These are phyloP conservation scores for Calendula officinalis DNA, from an alignment of 129 eudicot species.

Conservation along the genomic window DNA sequence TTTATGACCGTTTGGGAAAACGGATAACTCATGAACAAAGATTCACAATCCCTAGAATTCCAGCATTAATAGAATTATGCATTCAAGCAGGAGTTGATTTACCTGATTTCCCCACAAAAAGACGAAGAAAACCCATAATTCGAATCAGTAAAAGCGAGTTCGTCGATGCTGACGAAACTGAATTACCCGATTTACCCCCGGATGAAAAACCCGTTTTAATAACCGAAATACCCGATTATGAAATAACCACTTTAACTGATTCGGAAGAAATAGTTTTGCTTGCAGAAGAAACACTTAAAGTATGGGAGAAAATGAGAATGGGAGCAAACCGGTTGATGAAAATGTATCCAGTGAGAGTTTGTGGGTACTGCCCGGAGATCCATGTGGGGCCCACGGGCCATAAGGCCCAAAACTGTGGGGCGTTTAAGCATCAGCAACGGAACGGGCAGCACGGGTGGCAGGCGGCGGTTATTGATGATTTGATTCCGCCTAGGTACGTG, in stretches of 20 bases:
- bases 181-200: constrained; percentile 71
- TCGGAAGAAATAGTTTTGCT: constrained; percentile 47
- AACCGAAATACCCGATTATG: constrained; percentile 48
- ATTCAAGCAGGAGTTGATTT: constrained; percentile 94
- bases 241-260: constrained; percentile 47
- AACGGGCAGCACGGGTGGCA: constrained; percentile 99
- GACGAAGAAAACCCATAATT: constrained; percentile 82
- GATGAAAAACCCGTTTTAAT: constrained; percentile 44
- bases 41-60: constrained; percentile 83
- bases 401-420: constrained; percentile 97
- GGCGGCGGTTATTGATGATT: constrained; percentile 77
- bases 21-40: constrained; percentile 87
- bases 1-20: constrained; percentile 77
- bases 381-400: constrained; percentile 89
- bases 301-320: constrained; percentile 89
- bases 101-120: constrained; percentile 80
- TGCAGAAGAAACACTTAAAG: constrained; percentile 81
- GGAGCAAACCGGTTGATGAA: constrained; percentile 84
- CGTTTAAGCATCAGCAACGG: constrained; percentile 95
- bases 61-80: constrained; percentile 89
- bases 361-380: constrained; percentile 96
- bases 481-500: constrained; percentile 88
- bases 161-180: constrained; percentile 88
- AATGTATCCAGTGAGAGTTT: constrained; percentile 88
- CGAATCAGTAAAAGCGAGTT: constrained; percentile 76